Evolutionary conservation across 257 asterid genomes (phyloP).

Genomic region (Nicotiana knightiana): DNA sequence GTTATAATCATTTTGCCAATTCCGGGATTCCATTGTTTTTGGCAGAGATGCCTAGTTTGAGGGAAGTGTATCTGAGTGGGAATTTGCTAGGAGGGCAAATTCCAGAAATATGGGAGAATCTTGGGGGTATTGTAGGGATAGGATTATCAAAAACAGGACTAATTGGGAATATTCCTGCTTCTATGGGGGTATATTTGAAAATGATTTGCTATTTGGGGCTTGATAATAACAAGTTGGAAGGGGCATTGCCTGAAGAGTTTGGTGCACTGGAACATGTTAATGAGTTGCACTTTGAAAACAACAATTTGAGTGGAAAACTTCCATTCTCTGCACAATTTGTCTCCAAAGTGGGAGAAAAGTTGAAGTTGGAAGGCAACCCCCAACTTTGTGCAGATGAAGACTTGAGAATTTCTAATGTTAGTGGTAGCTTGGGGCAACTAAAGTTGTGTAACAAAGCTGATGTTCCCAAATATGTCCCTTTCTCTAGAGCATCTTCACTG

Average conservation of each 20-base stretch:
- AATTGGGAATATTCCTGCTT: constrained; percentile 60
- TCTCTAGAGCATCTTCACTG: constrained; percentile 26
- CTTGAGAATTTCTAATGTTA: constrained; percentile 33
- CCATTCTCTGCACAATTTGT: constrained; percentile 59
- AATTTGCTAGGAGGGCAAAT: constrained; percentile 65
- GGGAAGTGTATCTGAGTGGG: constrained; percentile 62
- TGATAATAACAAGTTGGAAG: constrained; percentile 63
- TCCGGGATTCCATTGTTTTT: constrained; percentile 58
- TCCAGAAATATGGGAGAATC: constrained; percentile 67
- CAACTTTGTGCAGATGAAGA: constrained; percentile 62
- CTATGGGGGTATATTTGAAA: constrained; percentile 54
- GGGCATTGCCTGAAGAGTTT: constrained; percentile 64
- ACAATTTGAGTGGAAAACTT: constrained; percentile 64
- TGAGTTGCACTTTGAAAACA: constrained; percentile 73
- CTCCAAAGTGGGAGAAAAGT: constrained; percentile 51
- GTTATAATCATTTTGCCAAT: constrained; percentile 43
- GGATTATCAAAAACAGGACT: constrained; percentile 63
- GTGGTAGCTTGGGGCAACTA: constrained; percentile 32
- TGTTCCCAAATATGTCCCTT: constrained; percentile 42
- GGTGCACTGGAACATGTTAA: constrained; percentile 42
- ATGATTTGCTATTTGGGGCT: constrained; percentile 53
- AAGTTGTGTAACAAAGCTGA: constrained; percentile 35
- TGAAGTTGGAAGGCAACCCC: constrained; percentile 79
- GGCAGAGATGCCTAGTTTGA: constrained; percentile 48
- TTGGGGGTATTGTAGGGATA: constrained; percentile 47